Evolutionary conservation across 2,329 filamentous ascomycete species (phyloP), one percentile per base, ranked within the genome.

Genomic region (Curvularia sp.): DNA sequence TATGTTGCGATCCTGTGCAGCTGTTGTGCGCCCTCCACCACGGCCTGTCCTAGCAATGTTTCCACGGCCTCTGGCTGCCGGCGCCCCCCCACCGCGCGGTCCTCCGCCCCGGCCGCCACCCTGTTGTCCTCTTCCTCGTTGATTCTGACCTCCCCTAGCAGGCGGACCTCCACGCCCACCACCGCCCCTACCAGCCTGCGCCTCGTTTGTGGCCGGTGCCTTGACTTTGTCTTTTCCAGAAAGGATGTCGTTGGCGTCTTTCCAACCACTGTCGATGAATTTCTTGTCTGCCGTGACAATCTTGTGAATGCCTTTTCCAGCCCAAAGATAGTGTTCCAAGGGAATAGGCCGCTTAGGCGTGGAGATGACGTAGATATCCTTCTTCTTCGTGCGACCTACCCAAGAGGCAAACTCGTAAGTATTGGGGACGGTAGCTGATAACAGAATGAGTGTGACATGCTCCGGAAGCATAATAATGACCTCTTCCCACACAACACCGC

Each of bases 381-480:
- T 98, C 79, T 96, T 94, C 80, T 99, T 99, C 0, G 95, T 99
- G 49, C 95, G 86, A 10, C 95, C 95, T 23, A 99, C 94, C 95
- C 95, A 99, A 0, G 93, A 98, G 1, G 95, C 95, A 70, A 99
- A 99, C 74, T 99, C 95, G 63, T 97, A 87, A 0, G 95, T 98
- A 74, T 99, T 99, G 1, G 95, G 95, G 0, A 99, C 95, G 0
- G 95, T 99, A 0, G 95, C 95, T 4, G 95, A 99, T 3, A 99
- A 84, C 1, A 98, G 82, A 66, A 99, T 99, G 21, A 99, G 84
- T 1, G 95, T 96, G 38, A 99, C 92, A 78, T 99, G 95, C 74
- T 97, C 93, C 0, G 95, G 95, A 54, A 99, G 84, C 95, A 99
- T 98, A 71, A 99, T 99, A 72, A 99, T 99, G 70, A 99, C 95